Percentiles rank a stretch among this genome's conserved stretches.
Conservation (phyloP, 345 rosid genomes). For the Eucalyptus lansdowneana region DNA sequence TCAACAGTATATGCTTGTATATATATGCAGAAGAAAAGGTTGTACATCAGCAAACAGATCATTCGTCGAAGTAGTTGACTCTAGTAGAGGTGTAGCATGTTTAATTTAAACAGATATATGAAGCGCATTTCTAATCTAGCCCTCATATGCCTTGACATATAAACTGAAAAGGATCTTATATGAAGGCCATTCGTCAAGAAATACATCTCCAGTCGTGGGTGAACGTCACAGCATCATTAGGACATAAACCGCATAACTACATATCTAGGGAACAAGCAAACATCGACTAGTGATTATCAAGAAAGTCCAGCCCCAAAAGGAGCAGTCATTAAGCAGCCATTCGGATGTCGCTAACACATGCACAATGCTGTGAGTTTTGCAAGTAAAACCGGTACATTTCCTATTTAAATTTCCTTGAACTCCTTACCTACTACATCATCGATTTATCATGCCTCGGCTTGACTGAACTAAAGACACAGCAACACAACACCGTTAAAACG, state of each 20-base stretch:
- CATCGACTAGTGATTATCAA: background rate
- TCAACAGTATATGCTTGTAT: too few relatives aligned
- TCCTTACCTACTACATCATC: background rate
- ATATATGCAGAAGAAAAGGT: too few relatives aligned
- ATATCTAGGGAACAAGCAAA: background rate
- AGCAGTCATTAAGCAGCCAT: background rate
- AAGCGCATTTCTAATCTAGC: background rate
- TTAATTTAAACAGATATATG: background rate
- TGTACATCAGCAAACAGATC: background rate
- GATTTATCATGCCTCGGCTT: background rate
- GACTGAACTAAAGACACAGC: background rate
- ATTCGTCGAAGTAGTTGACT: too few relatives aligned
- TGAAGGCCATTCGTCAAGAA: background rate
- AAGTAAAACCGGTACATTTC: background rate
- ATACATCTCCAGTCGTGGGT: background rate
- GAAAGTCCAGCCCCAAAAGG: background rate
- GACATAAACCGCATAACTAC: background rate
- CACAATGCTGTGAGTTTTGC: background rate
- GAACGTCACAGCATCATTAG: background rate
- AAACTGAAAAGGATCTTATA: background rate
- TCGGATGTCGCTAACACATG: background rate
- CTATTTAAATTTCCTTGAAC: background rate
- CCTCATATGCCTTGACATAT: background rate
- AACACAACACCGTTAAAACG: background rate
- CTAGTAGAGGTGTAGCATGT: too few relatives aligned